Evolutionary conservation across 2,329 filamentous ascomycete genomes (phyloP).

Genomic region (Neofusicoccum sp.): DNA sequence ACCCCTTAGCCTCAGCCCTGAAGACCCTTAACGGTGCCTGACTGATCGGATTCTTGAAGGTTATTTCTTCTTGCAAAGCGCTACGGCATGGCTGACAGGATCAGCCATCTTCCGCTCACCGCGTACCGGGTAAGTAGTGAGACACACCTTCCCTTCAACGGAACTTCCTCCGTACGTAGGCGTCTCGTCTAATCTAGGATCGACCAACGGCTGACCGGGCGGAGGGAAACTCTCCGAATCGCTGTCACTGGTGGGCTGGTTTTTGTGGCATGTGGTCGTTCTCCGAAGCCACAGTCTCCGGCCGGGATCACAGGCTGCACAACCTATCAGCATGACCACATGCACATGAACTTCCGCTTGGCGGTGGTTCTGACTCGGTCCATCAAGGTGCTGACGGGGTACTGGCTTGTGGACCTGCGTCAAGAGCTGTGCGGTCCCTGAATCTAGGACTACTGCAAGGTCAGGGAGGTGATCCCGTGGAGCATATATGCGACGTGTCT

Average conservation of each 20-base stretch:
- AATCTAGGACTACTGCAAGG: not conserved
- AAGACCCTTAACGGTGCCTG: constrained; percentile 14
- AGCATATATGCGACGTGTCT: constrained; percentile 8
- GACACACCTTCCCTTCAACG: constrained; percentile 11
- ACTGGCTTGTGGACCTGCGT: not conserved
- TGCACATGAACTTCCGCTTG: not conserved
- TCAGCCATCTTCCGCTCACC: constrained; percentile 5
- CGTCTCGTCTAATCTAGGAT: not conserved
- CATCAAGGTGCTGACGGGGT: not conserved
- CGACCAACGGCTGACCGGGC: not conserved
- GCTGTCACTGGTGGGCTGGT: not conserved
- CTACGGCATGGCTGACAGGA: constrained; percentile 5
- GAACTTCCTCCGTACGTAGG: constrained; percentile 8
- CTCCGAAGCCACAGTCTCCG: constrained; percentile 3
- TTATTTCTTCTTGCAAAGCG: constrained; percentile 1
- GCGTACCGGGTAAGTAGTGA: constrained; percentile 4
- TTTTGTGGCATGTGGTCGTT: not conserved
- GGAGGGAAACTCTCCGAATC: constrained; percentile 14
- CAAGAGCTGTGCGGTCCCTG: not conserved
- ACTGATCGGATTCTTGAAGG: not conserved
- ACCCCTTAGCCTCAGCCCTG: not conserved
- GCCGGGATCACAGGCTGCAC: not conserved
- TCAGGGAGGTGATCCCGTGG: not conserved
- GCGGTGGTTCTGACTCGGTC: not conserved
- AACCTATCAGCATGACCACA: not conserved